Conservation (phyloP, 306 rosid species). For the Pyrus pyrifolia region DNA sequence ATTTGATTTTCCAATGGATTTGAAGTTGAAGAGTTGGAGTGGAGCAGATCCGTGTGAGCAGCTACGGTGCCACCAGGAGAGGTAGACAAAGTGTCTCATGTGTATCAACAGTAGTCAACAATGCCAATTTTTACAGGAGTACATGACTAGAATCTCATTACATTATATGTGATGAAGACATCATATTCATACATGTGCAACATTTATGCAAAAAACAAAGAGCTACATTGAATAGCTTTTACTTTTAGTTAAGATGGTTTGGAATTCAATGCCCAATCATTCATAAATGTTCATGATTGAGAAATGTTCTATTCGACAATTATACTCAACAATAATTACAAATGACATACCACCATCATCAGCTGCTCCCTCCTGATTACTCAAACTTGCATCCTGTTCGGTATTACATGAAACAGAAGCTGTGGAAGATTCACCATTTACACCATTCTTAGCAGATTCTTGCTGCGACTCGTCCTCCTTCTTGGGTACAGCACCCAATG, state of each 20-base stretch:
- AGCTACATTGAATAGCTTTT: background rate
- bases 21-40: background rate
- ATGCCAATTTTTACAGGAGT: background rate
- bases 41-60: background rate
- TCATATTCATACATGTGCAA: background rate
- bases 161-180: background rate
- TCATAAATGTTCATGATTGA: background rate
- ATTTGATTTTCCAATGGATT: background rate
- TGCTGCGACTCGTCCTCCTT: slow-evolving; percentile 55
- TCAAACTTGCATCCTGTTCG: slow-evolving; percentile 40
- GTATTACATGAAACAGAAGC: slow-evolving; percentile 48
- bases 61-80: background rate
- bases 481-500: slow-evolving; percentile 79
- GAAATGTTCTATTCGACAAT: background rate
- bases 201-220: background rate
- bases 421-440: slow-evolving; percentile 58
- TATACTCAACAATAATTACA: background rate
- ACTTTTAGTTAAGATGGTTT: background rate
- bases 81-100: background rate
- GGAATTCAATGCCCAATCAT: background rate
- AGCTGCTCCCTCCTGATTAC: slow-evolving; percentile 34
- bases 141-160: background rate
- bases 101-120: background rate
- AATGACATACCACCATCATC: slow-evolving; percentile 54
- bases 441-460: slow-evolving; percentile 47